Evolutionary conservation across 2,329 filamentous ascomycete genomes (phyloP), one percentile per base, ranked within the genome.

Genomic region (Didymella exigua): DNA sequence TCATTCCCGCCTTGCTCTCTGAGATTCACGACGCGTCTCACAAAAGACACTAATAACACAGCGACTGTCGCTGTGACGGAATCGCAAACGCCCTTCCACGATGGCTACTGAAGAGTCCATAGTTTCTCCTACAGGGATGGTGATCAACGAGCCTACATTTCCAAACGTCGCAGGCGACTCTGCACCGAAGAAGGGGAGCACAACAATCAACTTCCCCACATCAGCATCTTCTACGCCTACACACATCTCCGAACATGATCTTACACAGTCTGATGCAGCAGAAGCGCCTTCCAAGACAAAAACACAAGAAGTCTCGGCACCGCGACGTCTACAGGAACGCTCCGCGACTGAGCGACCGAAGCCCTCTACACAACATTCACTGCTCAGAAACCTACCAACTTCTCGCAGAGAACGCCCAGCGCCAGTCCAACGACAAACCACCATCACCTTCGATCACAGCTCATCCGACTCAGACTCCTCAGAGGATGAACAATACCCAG

Each of bases 291-390:
- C 27, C 1, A 24, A 23, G 19, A 26, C 36, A 13, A n/a, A 40
- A 8, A 18, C 23, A 19, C 52, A 46, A 26, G 24, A 43, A 29
- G 31, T 54, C 27, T 29, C 57, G 2, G 19, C 58, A 4, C 40
- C 61, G 9, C 65, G 67, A 21, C 71, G 66, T 6, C 56, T 51
- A n/a, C 56, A 68, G 43, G 60, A 62, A 33, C 62, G 70, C 53
- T 69, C 59, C 21, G 66, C 62, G 11, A 73, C 72, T 0, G 72
- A 75, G 43, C 62, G 64, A 18, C 71, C 72, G 11, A 67, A 63
- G 30, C 61, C 68, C 4, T 63, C 57, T 5, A 56, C 58, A 2
- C 65, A 62, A 44, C 52, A 60, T 16, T 68, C 65, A 1, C 49
- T 68, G 5, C 54, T 72, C 3, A 63, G 59, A 14, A 61, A 58